A percentile compares a stretch with the other conserved stretches of the same genome.
These are phyloP conservation scores for Annulohypoxylon nitens DNA, from an alignment of 495 filamentous ascomycete species.

Conservation along the genomic window DNA sequence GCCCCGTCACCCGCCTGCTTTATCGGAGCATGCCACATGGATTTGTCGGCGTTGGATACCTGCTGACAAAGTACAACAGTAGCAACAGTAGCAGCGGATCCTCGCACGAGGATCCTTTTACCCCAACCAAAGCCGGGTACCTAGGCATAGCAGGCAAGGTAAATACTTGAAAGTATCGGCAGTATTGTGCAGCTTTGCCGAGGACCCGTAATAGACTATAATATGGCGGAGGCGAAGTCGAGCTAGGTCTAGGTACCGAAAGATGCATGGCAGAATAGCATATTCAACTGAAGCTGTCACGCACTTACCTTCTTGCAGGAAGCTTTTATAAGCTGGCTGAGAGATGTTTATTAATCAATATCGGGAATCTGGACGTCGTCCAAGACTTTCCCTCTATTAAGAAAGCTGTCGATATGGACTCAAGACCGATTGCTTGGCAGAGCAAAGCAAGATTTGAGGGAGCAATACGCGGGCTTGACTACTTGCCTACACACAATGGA, in stretches of 20 bases:
- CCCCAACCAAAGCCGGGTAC: slow-evolving; percentile 1
- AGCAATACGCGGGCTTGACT: not conserved
- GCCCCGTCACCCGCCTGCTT: slow-evolving; percentile 16
- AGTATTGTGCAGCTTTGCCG: slow-evolving; percentile 30
- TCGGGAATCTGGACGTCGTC: slow-evolving; percentile 20
- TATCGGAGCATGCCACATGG: slow-evolving; percentile 29
- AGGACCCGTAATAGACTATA: slow-evolving; percentile 11
- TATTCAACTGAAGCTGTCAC: slow-evolving; percentile 22
- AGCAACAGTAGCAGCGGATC: slow-evolving; percentile 33
- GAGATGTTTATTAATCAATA: slow-evolving; percentile 18
- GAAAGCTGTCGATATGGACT: not conserved
- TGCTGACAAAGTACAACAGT: slow-evolving; percentile 30
- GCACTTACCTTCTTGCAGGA: not conserved
- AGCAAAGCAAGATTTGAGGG: slow-evolving; percentile 3
- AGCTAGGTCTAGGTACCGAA: slow-evolving; percentile 3
- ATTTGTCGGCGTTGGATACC: slow-evolving; percentile 10
- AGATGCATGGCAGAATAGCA: slow-evolving; percentile 16
- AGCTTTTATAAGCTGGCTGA: slow-evolving; percentile 15
- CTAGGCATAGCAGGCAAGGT: not conserved
- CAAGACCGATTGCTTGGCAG: not conserved
- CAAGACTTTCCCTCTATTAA: slow-evolving; percentile 4
- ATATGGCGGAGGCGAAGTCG: slow-evolving; percentile 8
- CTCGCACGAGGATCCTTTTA: slow-evolving; percentile 3
- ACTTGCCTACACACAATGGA: not conserved
- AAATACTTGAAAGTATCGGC: slow-evolving; percentile 15